A percentile compares a stretch with the other conserved stretches of the same genome.
Evolutionary conservation across 176 grass and related monocot species (phyloP).

Genomic region (Ensete ventricosum): DNA sequence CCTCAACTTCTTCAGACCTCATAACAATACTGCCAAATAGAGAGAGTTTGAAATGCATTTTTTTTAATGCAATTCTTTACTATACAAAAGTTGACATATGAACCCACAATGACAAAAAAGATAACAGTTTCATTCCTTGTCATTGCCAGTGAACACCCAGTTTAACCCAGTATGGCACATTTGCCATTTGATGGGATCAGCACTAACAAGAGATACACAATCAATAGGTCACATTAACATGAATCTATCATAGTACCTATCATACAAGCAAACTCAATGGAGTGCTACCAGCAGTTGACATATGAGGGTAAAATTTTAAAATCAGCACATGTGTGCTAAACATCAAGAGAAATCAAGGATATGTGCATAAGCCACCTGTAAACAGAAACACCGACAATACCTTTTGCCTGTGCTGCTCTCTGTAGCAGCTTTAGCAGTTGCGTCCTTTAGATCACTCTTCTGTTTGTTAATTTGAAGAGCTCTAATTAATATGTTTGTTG

Average conservation of each 20-base stretch:
- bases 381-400: conserved; percentile 18
- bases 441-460: conserved; percentile 54
- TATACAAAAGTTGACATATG: background rate
- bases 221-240: background rate
- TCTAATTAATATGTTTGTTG: conserved; percentile 92
- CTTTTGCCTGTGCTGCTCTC: conserved; percentile 50
- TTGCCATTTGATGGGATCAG: background rate
- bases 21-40: background rate
- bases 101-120: background rate
- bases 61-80: background rate
- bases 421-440: conserved; percentile 27
- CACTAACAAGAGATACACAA: background rate
- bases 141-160: background rate
- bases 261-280: background rate
- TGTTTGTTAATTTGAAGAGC: conserved; percentile 83
- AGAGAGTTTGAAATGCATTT: background rate
- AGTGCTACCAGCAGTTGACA: too few species aligned
- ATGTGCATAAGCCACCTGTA: background rate
- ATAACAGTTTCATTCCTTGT: background rate
- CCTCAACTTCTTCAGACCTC: background rate
- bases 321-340: too few species aligned
- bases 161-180: background rate
- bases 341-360: background rate
- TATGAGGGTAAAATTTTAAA: too few species aligned
- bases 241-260: background rate